Base-by-base conservation (phyloP, 345 rosid genomes). In the Moricandia moricandioides region DNA sequence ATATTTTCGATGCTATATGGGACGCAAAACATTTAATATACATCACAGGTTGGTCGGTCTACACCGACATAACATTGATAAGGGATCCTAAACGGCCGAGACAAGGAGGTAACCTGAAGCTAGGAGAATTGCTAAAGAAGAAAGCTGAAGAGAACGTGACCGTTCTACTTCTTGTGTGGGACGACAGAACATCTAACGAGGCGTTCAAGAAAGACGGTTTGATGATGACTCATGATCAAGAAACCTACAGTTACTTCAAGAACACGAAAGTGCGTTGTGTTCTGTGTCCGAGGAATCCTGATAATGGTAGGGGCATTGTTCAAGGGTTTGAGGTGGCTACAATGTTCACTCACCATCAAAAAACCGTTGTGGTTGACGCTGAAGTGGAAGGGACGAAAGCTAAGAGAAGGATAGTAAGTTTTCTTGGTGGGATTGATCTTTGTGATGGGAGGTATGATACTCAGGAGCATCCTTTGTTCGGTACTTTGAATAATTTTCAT, bases 391-490 rank as follows among this genome's bases (percentile, higher is more conserved):
- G 43, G 0, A 65, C 63, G 0, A 59, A 71, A 1, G 45, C n/a
- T 1, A 84, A 78, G 74, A 79, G 93, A 70, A 75, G 84, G 61
- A 81, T 91, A 6, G 89, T 89, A 67, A 85, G 98, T 73, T 93
- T 91, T 76, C 69, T 91, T 7, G 98, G 98, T 2, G 98, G 98
- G 8, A 85, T 93, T 62, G 98, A 93, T 91, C 85, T 93, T 21
- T 93, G 98, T 34, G 92, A 82, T 5, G 98, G 97, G 62, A 78
- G 98, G 39, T 93, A 88, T 4, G 98, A 93, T 60, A 89, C 88
- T 3, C 85, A 83, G 31, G 86, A 83, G 0, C 98, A 93, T 83
- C 85, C 89, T 10, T 40, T 93, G 55, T 93, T 93, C 74, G 45
- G 27, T 82, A 89, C 97, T 33, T 67, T 93, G 63, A 62, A 70